A percentile compares a stretch with the other conserved stretches of the same genome.
Conservation (phyloP, 2,329 filamentous ascomycete species). For the Alternaria ventricosa region DNA sequence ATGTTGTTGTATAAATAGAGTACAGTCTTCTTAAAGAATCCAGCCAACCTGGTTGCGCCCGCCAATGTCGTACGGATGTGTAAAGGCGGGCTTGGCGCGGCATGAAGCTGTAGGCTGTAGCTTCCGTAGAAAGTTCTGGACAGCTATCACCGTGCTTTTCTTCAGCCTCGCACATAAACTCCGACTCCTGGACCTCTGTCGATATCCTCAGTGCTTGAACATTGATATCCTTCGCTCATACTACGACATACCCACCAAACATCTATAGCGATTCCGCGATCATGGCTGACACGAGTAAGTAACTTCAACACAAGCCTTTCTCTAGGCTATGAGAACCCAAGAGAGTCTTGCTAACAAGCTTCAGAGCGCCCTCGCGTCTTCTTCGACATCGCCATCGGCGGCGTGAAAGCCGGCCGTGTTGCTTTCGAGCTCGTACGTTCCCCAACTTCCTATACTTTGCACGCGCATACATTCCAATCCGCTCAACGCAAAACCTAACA, state of each 20-base stretch:
- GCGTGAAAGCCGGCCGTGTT: slow-evolving; percentile 75
- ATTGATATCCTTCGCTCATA: background rate
- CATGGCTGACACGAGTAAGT: slow-evolving; percentile 39
- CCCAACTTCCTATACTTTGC: background rate
- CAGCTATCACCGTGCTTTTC: slow-evolving; percentile 27
- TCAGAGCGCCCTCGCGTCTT: slow-evolving; percentile 78
- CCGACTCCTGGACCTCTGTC: background rate
- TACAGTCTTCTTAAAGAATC: background rate
- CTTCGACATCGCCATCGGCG: slow-evolving; percentile 89
- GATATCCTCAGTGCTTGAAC: background rate
- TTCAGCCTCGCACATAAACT: slow-evolving; percentile 26
- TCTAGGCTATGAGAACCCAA: background rate
- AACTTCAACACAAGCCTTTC: background rate
- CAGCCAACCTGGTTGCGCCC: background rate
- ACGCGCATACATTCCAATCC: background rate
- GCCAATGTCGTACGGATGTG: slow-evolving; percentile 6
- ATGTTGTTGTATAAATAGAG: background rate
- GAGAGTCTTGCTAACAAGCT: slow-evolving; percentile 8
- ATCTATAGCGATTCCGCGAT: slow-evolving; percentile 12
- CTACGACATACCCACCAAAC: background rate
- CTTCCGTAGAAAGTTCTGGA: slow-evolving; percentile 45
- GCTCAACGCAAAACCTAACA: slow-evolving; percentile 5
- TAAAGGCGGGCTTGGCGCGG: slow-evolving; percentile 31
- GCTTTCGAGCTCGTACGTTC: slow-evolving; percentile 78
- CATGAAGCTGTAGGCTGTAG: slow-evolving; percentile 21